Conservation (phyloP, 176 grass and related monocot species). For the Alloteropsis semialata region DNA sequence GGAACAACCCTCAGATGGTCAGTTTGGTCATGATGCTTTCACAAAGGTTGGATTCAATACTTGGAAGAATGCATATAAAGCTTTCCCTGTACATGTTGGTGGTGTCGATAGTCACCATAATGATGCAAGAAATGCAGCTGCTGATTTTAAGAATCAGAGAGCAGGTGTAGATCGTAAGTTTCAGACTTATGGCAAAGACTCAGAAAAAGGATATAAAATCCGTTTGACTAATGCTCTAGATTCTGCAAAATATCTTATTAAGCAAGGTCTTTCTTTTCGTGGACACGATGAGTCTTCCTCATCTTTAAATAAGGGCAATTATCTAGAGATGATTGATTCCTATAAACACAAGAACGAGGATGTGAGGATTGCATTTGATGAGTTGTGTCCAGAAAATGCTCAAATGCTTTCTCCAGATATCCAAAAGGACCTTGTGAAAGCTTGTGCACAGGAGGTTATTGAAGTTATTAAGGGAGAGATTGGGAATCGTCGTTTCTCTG, state of each 20-base stretch:
- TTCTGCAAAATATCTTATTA: not conserved
- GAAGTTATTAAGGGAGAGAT: not conserved
- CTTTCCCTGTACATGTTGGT: not conserved
- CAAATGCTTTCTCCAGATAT: not conserved
- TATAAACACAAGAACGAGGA: not conserved
- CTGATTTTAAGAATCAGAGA: not conserved
- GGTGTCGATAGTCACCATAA: not conserved
- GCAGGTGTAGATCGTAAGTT: not conserved
- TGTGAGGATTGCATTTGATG: not conserved
- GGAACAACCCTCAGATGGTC: not conserved
- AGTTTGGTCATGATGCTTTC: not conserved
- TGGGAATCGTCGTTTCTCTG: not conserved
- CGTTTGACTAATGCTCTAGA: not conserved
- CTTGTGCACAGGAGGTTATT: not conserved
- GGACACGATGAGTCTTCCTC: not conserved
- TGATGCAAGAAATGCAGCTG: too few relatives aligned
- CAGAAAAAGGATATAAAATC: not conserved
- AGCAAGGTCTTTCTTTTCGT: not conserved
- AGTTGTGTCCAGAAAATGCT: too few relatives aligned
- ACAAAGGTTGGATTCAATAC: not conserved
- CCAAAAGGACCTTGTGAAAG: not conserved
- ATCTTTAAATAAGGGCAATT: too few relatives aligned
- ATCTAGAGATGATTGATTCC: not conserved
- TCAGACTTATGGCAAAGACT: not conserved
- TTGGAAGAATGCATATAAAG: not conserved